A percentile compares a stretch with the other conserved stretches of the same genome.
These are phyloP conservation scores for Solanum corneliomulleri DNA, from an alignment of 257 asterid species.

Conservation along the genomic window DNA sequence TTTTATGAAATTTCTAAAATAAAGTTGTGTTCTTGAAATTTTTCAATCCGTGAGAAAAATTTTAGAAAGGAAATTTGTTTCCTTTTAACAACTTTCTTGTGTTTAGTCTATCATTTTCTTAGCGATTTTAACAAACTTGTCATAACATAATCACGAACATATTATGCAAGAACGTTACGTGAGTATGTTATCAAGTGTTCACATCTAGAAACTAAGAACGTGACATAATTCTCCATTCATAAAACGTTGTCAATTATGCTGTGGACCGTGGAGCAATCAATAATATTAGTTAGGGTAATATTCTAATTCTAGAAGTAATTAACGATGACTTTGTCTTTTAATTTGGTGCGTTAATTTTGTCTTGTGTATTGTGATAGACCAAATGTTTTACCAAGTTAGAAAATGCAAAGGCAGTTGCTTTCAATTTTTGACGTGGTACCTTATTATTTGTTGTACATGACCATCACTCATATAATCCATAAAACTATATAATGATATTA, in stretches of 20 bases:
- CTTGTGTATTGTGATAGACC: not conserved
- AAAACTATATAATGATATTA: not conserved
- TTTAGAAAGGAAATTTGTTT: not conserved
- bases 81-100: not conserved
- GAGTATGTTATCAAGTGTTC: not conserved
- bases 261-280: not conserved
- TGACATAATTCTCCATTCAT: not conserved
- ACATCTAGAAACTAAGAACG: not conserved
- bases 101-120: not conserved
- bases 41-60: not conserved
- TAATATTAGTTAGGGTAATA: not conserved
- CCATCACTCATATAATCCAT: not conserved
- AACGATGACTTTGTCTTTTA: not conserved
- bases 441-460: not conserved
- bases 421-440: not conserved
- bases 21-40: no score
- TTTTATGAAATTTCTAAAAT: no score
- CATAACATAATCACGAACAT: not conserved
- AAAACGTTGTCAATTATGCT: not conserved
- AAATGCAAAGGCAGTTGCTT: not conserved
- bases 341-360: not conserved
- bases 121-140: not conserved
- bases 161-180: not conserved
- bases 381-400: not conserved
- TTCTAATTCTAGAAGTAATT: not conserved